These are phyloP conservation scores for Fraxinus dipetala DNA, from an alignment of 305 asterid species.

Conservation along the genomic window DNA sequence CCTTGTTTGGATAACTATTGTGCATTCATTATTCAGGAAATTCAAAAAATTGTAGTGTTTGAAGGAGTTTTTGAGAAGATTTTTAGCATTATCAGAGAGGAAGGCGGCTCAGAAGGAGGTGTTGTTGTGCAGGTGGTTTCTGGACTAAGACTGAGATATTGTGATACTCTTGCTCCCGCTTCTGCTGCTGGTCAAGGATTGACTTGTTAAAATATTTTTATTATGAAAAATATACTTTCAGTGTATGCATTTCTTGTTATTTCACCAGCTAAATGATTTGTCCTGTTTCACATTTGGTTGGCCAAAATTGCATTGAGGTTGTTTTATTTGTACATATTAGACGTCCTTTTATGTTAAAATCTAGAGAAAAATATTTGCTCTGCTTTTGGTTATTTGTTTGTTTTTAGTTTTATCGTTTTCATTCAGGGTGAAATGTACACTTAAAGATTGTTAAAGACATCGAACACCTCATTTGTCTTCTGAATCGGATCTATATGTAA, in stretches of 20 bases:
- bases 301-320: not conserved
- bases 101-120: slow-evolving; percentile 97
- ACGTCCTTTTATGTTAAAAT: not conserved
- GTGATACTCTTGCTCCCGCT: not conserved
- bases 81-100: slow-evolving; percentile 86
- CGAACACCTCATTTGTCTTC: not conserved
- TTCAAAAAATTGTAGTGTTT: slow-evolving; percentile 93
- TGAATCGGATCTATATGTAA: not conserved
- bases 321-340: not conserved
- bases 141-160: not conserved
- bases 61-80: slow-evolving; percentile 98
- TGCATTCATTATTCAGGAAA: slow-evolving; percentile 73
- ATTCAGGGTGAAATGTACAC: not conserved
- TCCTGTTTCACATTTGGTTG: not conserved
- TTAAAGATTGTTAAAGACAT: not conserved
- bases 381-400: not conserved
- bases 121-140: slow-evolving; percentile 87
- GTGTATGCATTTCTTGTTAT: not conserved
- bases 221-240: not conserved
- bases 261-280: not conserved
- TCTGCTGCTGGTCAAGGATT: not conserved
- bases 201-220: not conserved
- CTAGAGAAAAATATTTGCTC: not conserved
- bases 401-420: not conserved
- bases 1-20: not conserved